Base-by-base conservation (phyloP, 805 yeast species). In the Lipomyces starkeyi region DNA sequence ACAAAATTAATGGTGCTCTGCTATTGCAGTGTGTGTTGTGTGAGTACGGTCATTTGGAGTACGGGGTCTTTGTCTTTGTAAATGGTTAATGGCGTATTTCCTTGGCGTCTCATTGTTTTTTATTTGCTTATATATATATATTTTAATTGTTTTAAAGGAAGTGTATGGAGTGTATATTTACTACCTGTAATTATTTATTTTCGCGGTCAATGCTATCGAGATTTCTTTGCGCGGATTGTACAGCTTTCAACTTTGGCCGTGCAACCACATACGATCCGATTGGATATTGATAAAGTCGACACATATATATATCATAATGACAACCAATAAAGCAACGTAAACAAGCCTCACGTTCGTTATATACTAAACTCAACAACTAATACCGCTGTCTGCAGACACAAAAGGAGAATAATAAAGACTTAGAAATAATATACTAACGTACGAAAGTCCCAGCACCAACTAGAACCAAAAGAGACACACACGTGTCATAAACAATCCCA, bases 21-120 rank as follows among this genome's bases (percentile, higher is more conserved):
- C 20, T 17, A n/a, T 17, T 17, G 20, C 6, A 17, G 20, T 17
- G 7, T 17, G 20, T 17, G 49, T 17, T 43, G 49, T 17, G 49
- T 43, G 22, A 43, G 43, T 37, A 43, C 49, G 22, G 49, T 43
- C 49, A 17, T 43, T 43, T 43, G 49, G 49, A 43, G 49, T 43
- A 43, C 8, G 22, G 49, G 49, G 40, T 43, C 49, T 43, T 43
- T n/a, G 49, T 43, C 49, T 43, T 43, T 43, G 22, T 17, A 43
- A 43, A 43, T 43, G 49, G 49, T 43, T 43, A 43, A 43, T 43
- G 49, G 49, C 20, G 22, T 43, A 43, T 43, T 17, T 43, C 49
- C 20, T 14, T 43, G 49, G 49, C 49, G 49, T 43, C 49, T 17
- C 22, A 43, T 43, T 17, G 4, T 13, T n/a, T n/a, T 43, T 17